Conservation (phyloP, 257 asterid genomes). For the Fraxinus cuspidata region DNA sequence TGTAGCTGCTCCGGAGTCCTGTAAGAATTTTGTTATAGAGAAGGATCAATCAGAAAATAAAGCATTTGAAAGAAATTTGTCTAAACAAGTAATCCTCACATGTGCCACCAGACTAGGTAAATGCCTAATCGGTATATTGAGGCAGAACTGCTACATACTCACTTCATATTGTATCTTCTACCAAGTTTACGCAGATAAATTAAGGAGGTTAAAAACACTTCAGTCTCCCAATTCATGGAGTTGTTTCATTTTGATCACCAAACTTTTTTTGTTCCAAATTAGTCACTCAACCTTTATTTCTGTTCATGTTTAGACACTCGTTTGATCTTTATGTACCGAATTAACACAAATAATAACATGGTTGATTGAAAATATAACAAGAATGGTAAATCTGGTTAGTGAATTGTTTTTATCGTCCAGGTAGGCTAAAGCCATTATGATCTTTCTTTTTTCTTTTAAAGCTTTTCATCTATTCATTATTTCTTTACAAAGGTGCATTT, state of each 20-base stretch:
- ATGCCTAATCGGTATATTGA: not conserved
- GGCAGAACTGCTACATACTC: not conserved
- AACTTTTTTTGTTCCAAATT: not conserved
- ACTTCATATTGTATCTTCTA: not conserved
- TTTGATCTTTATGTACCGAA: not conserved
- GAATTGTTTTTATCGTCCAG: not conserved
- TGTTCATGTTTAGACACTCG: not conserved
- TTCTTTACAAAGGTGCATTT: not conserved
- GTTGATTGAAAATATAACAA: not conserved
- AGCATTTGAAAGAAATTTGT: not conserved
- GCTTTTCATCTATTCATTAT: not conserved
- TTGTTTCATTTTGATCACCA: not conserved
- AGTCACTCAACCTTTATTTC: not conserved
- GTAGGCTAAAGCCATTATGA: not conserved
- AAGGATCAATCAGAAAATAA: too few relatives aligned
- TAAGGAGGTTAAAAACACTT: not conserved
- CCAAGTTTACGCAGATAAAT: not conserved
- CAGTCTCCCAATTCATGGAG: not conserved
- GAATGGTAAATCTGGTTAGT: not conserved
- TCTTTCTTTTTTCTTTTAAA: not conserved
- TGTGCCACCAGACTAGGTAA: not conserved
- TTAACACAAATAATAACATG: not conserved
- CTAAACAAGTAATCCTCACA: not conserved
- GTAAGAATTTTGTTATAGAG: slow-evolving; percentile 15
- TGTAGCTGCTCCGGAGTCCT: slow-evolving; percentile 85